Conservation (phyloP, 371 early-diverging fungal species). For the Mucor velutinosus region DNA sequence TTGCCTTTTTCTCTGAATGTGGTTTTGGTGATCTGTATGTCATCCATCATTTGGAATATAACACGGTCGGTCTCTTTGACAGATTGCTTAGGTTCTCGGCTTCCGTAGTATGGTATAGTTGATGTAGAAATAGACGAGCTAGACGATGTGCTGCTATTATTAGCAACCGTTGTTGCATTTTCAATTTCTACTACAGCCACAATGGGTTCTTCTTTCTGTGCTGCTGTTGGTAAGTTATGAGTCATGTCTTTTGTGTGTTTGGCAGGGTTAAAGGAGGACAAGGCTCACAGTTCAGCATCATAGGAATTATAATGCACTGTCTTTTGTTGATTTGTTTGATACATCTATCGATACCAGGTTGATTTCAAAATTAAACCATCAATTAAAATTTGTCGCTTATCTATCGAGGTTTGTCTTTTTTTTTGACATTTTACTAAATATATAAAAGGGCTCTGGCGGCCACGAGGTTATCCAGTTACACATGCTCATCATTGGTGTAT, state of each 20-base stretch:
- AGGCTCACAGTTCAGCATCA: background rate
- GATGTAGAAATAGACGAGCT: background rate
- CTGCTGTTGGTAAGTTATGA: background rate
- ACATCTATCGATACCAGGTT: background rate
- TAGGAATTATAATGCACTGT: background rate
- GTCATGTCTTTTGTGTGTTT: background rate
- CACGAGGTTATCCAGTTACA: conserved; percentile 14
- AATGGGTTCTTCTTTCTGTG: background rate
- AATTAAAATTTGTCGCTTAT: background rate
- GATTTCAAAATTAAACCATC: conserved; percentile 8
- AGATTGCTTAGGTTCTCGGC: conserved; percentile 21
- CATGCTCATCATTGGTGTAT: conserved; percentile 12
- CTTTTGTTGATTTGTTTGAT: background rate
- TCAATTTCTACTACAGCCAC: background rate
- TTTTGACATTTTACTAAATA: background rate
- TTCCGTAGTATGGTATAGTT: conserved; percentile 20
- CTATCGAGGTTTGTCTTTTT: background rate
- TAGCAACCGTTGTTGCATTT: background rate
- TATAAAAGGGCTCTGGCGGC: conserved; percentile 1
- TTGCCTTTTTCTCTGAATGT: background rate
- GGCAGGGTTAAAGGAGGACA: background rate
- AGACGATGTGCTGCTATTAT: background rate
- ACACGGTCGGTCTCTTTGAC: conserved; percentile 16
- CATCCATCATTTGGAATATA: conserved; percentile 26
- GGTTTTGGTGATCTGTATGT: conserved; percentile 2